Percentiles rank a stretch among this genome's conserved stretches.
These are phyloP conservation scores for Straminergon stramineum DNA, from an alignment of 225 moss, liverwort and hornwort species.

Conservation along the genomic window DNA sequence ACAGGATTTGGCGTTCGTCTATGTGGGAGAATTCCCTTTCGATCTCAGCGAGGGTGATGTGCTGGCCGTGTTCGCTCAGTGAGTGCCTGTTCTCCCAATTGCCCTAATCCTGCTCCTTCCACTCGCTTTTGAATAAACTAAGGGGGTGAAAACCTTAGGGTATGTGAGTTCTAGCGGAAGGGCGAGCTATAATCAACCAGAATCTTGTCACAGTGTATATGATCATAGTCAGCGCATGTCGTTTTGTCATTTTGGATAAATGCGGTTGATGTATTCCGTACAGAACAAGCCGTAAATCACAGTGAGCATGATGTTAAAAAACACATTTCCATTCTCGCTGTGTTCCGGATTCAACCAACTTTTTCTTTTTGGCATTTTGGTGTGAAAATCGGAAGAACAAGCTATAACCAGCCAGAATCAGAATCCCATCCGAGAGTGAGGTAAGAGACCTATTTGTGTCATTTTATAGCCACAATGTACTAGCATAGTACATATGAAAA, in stretches of 20 bases:
- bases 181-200: not conserved
- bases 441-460: not conserved
- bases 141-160: not conserved
- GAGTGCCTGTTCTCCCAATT: not conserved
- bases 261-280: not conserved
- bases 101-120: not conserved
- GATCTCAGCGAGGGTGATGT: constrained; percentile 77
- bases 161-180: not conserved
- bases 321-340: not conserved
- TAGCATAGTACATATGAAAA: not conserved
- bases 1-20: constrained; percentile 64
- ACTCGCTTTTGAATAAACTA: not conserved
- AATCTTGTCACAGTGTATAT: not conserved
- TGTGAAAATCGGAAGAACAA: not conserved
- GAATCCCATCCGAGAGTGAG: not conserved
- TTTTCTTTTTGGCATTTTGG: not conserved
- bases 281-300: not conserved
- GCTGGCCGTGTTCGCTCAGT: constrained; percentile 84
- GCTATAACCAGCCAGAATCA: too few species aligned
- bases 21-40: constrained; percentile 55
- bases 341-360: not conserved
- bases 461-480: not conserved
- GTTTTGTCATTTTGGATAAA: not conserved
- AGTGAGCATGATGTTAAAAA: not conserved
- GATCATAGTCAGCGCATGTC: not conserved